Conservation (phyloP, 1,284 basidiomycete species). For the Bjerkandera adusta region DNA sequence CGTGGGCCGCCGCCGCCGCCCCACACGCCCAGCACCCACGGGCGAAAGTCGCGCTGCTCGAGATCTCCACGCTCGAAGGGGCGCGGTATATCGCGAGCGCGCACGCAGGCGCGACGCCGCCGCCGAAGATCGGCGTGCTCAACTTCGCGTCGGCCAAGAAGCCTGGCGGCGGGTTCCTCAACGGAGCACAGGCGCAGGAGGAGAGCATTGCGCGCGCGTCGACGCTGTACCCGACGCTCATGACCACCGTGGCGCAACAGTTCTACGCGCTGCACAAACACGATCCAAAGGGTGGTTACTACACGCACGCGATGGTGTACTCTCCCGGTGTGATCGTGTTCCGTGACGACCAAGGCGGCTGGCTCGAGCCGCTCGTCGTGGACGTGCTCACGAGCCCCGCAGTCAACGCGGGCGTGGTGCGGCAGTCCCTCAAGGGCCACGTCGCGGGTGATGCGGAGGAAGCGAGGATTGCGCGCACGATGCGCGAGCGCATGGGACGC, state of each 20-base stretch:
- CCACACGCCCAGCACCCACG: constrained; percentile 10
- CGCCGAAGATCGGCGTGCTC: constrained; percentile 51
- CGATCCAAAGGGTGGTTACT: constrained; percentile 50
- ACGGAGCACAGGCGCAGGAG: constrained; percentile 68
- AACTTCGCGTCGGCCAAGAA: constrained; percentile 71
- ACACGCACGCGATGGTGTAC: constrained; percentile 68
- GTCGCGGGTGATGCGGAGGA: constrained; percentile 41
- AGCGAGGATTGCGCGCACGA: constrained; percentile 47
- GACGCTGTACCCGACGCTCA: constrained; percentile 58
- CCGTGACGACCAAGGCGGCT: constrained; percentile 52
- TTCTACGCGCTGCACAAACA: constrained; percentile 59
- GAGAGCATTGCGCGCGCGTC: constrained; percentile 71
- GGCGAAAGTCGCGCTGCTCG: constrained; percentile 41
- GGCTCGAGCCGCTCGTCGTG: constrained; percentile 51
- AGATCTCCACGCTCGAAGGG: constrained; percentile 55
- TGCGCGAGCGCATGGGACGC: constrained; percentile 69
- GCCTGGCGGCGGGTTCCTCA: constrained; percentile 67
- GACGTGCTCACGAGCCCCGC: constrained; percentile 67
- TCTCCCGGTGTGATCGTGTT: constrained; percentile 57
- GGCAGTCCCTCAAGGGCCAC: constrained; percentile 31
- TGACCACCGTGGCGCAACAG: constrained; percentile 45
- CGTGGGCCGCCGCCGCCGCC: constrained; percentile 32
- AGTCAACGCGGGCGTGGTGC: constrained; percentile 64
- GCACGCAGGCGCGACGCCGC: constrained; percentile 7
- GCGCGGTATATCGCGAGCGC: constrained; percentile 29